Evolutionary conservation across 108 stramenopile species (phyloP).

Genomic region (Nannochloropsis oceanica): DNA sequence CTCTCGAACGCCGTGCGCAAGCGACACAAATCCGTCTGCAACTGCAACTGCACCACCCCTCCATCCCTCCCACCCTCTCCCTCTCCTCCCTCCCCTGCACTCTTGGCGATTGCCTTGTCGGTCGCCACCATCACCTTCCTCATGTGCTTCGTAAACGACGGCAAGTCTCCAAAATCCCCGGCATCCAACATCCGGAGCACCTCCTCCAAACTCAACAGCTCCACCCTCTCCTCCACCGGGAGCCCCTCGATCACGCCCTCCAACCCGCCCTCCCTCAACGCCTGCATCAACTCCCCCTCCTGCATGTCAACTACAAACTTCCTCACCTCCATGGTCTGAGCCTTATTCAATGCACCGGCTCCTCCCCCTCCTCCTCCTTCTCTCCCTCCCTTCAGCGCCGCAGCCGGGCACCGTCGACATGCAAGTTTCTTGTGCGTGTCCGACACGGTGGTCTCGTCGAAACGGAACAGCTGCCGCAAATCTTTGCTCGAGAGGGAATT

Average conservation of each 20-base stretch:
- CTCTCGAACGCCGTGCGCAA: neutral
- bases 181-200: neutral
- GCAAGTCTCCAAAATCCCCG: neutral
- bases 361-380: neutral
- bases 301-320: neutral
- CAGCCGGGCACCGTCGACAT: constrained; percentile 44
- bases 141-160: neutral
- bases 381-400: neutral
- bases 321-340: neutral
- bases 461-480: constrained; percentile 73
- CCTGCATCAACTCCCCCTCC: neutral
- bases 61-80: neutral
- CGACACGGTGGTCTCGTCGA: constrained; percentile 62
- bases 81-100: neutral
- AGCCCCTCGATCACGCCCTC: neutral
- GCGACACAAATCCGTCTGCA: neutral
- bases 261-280: neutral
- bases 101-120: neutral
- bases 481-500: constrained; percentile 77
- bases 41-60: neutral
- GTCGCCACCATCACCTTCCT: neutral
- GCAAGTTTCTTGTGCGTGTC: constrained; percentile 91
- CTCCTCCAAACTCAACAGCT: neutral
- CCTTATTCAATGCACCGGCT: neutral
- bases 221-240: neutral